Evolutionary conservation across 495 filamentous ascomycete species (phyloP).

Genomic region (Talaromyces proteolyticus): DNA sequence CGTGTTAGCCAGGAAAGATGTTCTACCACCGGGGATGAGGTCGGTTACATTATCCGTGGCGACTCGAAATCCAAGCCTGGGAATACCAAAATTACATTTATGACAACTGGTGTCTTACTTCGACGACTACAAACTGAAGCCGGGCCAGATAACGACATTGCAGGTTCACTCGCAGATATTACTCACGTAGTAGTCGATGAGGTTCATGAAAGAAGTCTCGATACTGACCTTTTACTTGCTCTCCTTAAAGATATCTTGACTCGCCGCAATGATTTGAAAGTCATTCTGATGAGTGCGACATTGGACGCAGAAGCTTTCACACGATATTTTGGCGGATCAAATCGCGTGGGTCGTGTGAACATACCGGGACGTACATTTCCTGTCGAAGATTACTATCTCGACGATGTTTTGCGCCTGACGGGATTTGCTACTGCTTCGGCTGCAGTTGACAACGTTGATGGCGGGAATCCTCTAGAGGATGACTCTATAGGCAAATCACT

Average conservation of each 20-base stretch:
- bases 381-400: slow-evolving; percentile 83
- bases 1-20: slow-evolving; percentile 91
- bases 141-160: slow-evolving; percentile 67
- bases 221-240: slow-evolving; percentile 90
- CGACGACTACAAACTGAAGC: slow-evolving; percentile 83
- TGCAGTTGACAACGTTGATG: slow-evolving; percentile 32
- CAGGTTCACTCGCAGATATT: slow-evolving; percentile 75
- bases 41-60: slow-evolving; percentile 92
- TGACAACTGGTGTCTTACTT: slow-evolving; percentile 94
- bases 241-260: slow-evolving; percentile 80
- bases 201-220: slow-evolving; percentile 91
- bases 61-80: slow-evolving; percentile 66
- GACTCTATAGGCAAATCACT: slow-evolving; percentile 58
- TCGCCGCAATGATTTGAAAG: slow-evolving; percentile 73
- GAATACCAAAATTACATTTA: slow-evolving; percentile 85
- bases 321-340: slow-evolving; percentile 68
- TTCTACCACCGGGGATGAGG: slow-evolving; percentile 72
- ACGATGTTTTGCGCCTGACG: slow-evolving; percentile 78
- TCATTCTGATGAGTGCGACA: slow-evolving; percentile 97
- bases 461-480: slow-evolving; percentile 26
- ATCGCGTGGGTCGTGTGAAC: slow-evolving; percentile 69
- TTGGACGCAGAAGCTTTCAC: slow-evolving; percentile 85
- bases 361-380: slow-evolving; percentile 88
- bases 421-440: slow-evolving; percentile 53
- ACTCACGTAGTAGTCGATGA: slow-evolving; percentile 96